These are phyloP conservation scores for Penicillium sclerotiorum DNA, from an alignment of 2,329 filamentous ascomycete genomes.

Conservation along the genomic window DNA sequence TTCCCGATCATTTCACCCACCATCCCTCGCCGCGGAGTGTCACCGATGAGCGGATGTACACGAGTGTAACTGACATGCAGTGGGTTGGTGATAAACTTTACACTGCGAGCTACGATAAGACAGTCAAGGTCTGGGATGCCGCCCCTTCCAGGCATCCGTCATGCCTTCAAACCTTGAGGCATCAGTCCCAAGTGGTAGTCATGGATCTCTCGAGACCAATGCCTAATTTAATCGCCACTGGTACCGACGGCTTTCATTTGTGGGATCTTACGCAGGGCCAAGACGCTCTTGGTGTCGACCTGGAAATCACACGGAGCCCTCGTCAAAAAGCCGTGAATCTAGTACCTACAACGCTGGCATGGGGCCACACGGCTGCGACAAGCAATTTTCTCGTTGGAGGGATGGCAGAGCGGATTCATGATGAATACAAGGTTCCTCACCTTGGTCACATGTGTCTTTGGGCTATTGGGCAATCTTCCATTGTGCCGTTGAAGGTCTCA, in stretches of 20 bases:
- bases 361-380: slow-evolving; percentile 45
- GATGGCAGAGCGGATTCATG: slow-evolving; percentile 49
- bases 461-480: slow-evolving; percentile 48
- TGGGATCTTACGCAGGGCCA: slow-evolving; percentile 39
- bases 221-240: slow-evolving; percentile 52
- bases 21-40: slow-evolving; percentile 46
- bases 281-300: slow-evolving; percentile 23
- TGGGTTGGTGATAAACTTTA: slow-evolving; percentile 55
- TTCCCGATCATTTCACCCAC: slow-evolving; percentile 55
- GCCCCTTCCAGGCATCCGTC: slow-evolving; percentile 24
- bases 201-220: slow-evolving; percentile 50
- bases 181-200: slow-evolving; percentile 55
- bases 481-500: slow-evolving; percentile 41
- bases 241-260: slow-evolving; percentile 39
- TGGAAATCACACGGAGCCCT: slow-evolving; percentile 27
- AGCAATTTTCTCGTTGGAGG: slow-evolving; percentile 56
- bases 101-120: slow-evolving; percentile 59
- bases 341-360: slow-evolving; percentile 51
- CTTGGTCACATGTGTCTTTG: slow-evolving; percentile 59
- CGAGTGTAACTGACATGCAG: slow-evolving; percentile 58
- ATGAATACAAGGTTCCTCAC: slow-evolving; percentile 35
- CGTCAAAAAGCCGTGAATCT: slow-evolving; percentile 36
- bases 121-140: slow-evolving; percentile 60
- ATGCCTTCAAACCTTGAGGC: slow-evolving; percentile 43
- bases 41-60: slow-evolving; percentile 57